Base-by-base conservation (phyloP, 192 early-diverging fungal genomes). In the Chytriomyces hyalinus region DNA sequence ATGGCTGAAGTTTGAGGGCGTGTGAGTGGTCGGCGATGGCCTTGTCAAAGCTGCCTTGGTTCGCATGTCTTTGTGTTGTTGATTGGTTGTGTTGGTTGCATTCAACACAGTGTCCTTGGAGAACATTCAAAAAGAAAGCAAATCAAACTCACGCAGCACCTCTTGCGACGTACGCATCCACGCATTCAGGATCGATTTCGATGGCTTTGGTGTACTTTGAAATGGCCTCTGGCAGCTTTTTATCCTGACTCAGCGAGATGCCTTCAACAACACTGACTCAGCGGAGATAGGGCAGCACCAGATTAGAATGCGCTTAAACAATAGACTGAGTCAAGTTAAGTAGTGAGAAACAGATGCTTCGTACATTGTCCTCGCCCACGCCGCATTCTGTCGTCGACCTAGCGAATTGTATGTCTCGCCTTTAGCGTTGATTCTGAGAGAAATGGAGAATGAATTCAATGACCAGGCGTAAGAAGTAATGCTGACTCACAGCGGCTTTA, bases 151-250 rank as follows among this genome's bases (percentile, higher is more conserved):
- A 78, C 77, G 80, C 80, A 70, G 80, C 80, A 8, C 80, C 80
- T 22, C 79, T 17, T 22, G 74, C 80, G 11, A 81, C 80, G 66
- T 59, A 81, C 7, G 79, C 80, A 60, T 81, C 80, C 7, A 72
- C 71, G 43, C 80, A 81, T 9, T 71, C 36, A 24, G 80, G 80
- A 76, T 78, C 64, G 8, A 81, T 70, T 70, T 81, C 77, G 57
- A 81, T 62, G 6, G 80, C 80, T 17, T 45, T n/a, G 6, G 77
- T 68, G 60, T 77, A 81, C 22, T 75, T 65, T 59, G 20, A 15
- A 17, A 81, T 81, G 6, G 80, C 80, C 11, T 62, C 60, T 6
- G n/a, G 53, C 15, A 50, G 36, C 4, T 77, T 43, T 61, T 81
- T 81, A 6, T 66, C 53, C 61, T 81, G 69, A 22, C 67, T 47